A percentile compares a stretch with the other conserved stretches of the same genome.
Evolutionary conservation across 768 basidiomycete genomes (phyloP).

Genomic region (Mycena sanguinolenta): DNA sequence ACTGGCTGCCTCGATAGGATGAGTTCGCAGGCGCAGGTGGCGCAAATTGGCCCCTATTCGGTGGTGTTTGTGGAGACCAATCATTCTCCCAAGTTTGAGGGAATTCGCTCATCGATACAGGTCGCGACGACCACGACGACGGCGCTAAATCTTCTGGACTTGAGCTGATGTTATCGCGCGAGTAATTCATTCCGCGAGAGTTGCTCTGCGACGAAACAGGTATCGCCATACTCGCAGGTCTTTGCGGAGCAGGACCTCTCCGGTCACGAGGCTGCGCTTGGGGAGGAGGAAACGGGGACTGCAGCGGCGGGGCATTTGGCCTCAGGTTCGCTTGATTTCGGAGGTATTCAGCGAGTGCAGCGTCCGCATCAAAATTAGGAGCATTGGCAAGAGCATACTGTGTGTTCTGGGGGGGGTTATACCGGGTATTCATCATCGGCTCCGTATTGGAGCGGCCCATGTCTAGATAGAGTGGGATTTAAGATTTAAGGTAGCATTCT

Average conservation of each 20-base stretch:
- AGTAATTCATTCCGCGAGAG: neutral
- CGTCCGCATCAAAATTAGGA: neutral
- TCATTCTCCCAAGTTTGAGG: neutral
- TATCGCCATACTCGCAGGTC: too few species aligned
- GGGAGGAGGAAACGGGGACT: neutral
- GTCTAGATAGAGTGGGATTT: neutral
- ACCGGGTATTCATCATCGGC: neutral
- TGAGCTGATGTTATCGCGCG: slow-evolving; percentile 3
- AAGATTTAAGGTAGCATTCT: neutral
- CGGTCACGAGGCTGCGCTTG: too few species aligned
- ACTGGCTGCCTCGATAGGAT: neutral
- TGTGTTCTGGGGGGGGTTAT: neutral
- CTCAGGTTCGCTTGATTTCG: too few species aligned
- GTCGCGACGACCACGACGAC: neutral
- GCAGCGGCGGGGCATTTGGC: neutral
- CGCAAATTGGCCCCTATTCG: neutral
- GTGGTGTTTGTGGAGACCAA: neutral
- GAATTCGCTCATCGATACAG: neutral
- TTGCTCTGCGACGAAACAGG: neutral
- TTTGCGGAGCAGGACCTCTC: neutral
- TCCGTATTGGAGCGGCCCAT: neutral
- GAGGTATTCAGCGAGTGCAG: neutral
- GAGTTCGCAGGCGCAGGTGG: neutral
- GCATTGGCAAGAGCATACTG: neutral
- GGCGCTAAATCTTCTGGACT: slow-evolving; percentile 10